These are phyloP conservation scores for Metschnikowia proteae DNA, from an alignment of 805 yeast genomes.

Conservation along the genomic window DNA sequence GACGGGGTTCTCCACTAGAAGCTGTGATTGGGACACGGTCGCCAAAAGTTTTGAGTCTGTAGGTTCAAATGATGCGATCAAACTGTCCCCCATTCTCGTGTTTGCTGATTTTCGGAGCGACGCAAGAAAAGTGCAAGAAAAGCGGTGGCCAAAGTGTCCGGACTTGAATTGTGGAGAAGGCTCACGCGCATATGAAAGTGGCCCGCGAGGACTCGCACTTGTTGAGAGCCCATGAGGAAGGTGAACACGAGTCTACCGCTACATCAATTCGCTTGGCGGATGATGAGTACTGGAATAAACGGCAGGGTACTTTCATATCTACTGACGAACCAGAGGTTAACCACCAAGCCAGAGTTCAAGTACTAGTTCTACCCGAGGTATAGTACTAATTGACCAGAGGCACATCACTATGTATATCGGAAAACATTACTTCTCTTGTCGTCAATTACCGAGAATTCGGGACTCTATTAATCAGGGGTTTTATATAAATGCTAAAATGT, in stretches of 20 bases:
- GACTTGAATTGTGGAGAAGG: conserved; percentile 14
- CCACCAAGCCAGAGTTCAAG: too few species aligned
- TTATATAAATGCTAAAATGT: not conserved
- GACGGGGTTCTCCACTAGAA: conserved; percentile 43
- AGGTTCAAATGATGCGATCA: conserved; percentile 34
- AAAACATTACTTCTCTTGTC: too few species aligned
- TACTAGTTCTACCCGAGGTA: too few species aligned
- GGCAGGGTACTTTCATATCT: too few species aligned
- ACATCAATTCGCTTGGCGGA: too few species aligned
- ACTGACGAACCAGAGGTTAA: too few species aligned
- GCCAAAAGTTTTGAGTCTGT: conserved; percentile 33
- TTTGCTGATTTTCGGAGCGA: not conserved
- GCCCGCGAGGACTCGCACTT: not conserved
- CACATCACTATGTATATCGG: too few species aligned
- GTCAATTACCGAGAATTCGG: not conserved
- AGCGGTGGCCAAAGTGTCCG: not conserved
- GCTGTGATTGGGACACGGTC: conserved; percentile 25
- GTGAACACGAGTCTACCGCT: too few species aligned
- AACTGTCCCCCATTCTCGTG: conserved; percentile 11
- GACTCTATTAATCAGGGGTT: not conserved
- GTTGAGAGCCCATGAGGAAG: not conserved
- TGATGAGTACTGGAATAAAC: too few species aligned
- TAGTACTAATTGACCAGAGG: too few species aligned
- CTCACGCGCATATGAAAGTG: conserved; percentile 13
- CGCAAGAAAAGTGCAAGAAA: conserved; percentile 1